Conservation (phyloP, 2,329 filamentous ascomycete genomes). For the Venturiaceae sp. region DNA sequence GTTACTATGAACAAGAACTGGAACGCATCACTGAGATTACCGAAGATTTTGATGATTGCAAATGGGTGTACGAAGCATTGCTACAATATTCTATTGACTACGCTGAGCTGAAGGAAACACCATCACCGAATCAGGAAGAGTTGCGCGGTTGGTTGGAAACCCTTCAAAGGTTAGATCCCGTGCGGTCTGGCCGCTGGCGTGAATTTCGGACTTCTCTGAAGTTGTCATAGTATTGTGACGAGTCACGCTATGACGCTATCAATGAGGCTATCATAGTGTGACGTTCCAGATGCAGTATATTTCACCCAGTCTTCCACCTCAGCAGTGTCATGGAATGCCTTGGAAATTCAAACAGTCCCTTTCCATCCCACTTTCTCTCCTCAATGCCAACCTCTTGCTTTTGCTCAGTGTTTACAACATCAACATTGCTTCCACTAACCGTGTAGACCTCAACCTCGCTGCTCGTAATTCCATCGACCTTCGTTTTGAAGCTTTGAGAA, state of each 20-base stretch:
- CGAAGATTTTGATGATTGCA: constrained; percentile 59
- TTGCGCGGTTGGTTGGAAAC: constrained; percentile 48
- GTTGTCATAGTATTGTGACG: constrained; percentile 17
- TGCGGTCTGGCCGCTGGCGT: constrained; percentile 65
- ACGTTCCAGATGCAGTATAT: no score
- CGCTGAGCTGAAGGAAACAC: constrained; percentile 36
- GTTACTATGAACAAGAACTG: constrained; percentile 61
- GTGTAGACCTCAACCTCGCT: constrained; percentile 50
- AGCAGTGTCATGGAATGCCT: constrained; percentile 64
- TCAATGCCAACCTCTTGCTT: constrained; percentile 52
- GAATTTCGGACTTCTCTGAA: constrained; percentile 50
- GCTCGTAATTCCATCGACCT: constrained; percentile 45
- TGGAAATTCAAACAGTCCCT: constrained; percentile 53
- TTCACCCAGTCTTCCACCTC: constrained; percentile 12
- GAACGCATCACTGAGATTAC: constrained; percentile 62
- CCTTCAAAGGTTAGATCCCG: constrained; percentile 61
- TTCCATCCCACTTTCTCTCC: constrained; percentile 54
- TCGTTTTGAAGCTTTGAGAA: constrained; percentile 47
- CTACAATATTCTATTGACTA: constrained; percentile 63
- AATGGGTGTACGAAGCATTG: constrained; percentile 84
- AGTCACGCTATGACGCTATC: no score
- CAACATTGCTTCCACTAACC: constrained; percentile 48
- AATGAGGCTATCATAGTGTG: no score
- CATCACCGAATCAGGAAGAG: constrained; percentile 31
- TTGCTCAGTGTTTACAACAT: constrained; percentile 52